These are phyloP conservation scores for Paecilomyces fulvus DNA, from an alignment of 2,329 filamentous ascomycete genomes.

Conservation along the genomic window DNA sequence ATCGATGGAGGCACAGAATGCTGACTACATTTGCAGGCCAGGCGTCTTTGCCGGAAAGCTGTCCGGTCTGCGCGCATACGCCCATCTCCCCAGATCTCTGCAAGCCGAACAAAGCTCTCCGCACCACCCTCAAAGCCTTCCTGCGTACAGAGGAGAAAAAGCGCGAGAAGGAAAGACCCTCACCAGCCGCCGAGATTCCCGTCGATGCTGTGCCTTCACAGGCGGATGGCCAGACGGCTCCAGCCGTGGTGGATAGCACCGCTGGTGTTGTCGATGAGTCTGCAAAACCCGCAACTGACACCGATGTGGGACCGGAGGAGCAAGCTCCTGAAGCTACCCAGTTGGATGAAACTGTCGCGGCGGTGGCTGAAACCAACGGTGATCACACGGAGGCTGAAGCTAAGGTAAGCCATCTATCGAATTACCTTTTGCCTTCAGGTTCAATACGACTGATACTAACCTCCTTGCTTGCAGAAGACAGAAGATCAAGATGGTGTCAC, in stretches of 20 bases:
- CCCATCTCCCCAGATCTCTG: slow-evolving; percentile 81
- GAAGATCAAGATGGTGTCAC: slow-evolving; percentile 7
- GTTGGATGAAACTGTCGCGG: slow-evolving; percentile 1
- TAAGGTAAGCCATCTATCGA: slow-evolving; percentile 9
- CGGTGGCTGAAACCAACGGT: slow-evolving; percentile 3
- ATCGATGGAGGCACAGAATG: slow-evolving; percentile 4
- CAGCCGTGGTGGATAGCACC: slow-evolving; percentile 12
- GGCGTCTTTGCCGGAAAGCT: slow-evolving; percentile 64
- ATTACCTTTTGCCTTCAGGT: neutral
- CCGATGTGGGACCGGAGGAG: slow-evolving; percentile 9
- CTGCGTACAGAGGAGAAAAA: slow-evolving; percentile 88
- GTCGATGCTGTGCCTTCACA: slow-evolving; percentile 11
- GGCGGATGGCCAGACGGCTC: slow-evolving; percentile 10
- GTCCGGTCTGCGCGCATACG: slow-evolving; percentile 87
- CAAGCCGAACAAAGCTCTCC: slow-evolving; percentile 80
- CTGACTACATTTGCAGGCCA: slow-evolving; percentile 50
- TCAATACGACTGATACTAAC: neutral
- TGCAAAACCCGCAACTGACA: slow-evolving; percentile 5
- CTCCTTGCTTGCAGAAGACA: slow-evolving; percentile 5
- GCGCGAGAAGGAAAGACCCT: slow-evolving; percentile 53
- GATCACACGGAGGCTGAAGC: slow-evolving; percentile 2
- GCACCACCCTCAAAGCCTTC: slow-evolving; percentile 86
- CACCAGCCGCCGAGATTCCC: slow-evolving; percentile 17
- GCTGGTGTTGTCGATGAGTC: slow-evolving; percentile 3
- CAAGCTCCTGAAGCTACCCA: slow-evolving; percentile 1